A percentile compares a stretch with the other conserved stretches of the same genome.
phyloP scores from a whole-genome alignment of 139 green algal species.

The Closterium sp. region DNA sequence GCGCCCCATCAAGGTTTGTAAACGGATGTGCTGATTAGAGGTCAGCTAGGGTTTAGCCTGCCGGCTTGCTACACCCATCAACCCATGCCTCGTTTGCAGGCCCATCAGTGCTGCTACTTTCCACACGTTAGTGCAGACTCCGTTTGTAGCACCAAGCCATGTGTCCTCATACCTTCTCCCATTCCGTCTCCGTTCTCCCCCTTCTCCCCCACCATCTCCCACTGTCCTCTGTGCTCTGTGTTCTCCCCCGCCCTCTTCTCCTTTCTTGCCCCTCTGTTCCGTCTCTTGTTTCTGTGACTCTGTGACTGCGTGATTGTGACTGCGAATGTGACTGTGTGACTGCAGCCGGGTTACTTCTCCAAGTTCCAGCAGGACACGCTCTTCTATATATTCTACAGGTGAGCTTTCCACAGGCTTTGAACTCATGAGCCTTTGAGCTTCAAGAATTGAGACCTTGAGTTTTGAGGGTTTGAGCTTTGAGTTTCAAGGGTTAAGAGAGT shows the following conservation, averaged over 20 bases:
- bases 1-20: conserved; percentile 26
- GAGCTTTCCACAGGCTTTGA: no score
- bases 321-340: no score
- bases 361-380: conserved; percentile 97
- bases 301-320: no score
- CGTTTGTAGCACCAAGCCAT: background rate
- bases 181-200: no score
- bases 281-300: no score
- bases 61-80: conserved; percentile 60
- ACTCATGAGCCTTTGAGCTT: no score
- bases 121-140: background rate
- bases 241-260: background rate
- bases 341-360: conserved; percentile 82
- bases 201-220: background rate
- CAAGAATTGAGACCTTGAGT: no score
- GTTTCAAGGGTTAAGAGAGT: no score
- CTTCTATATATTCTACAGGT: conserved; percentile 97
- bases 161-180: no score
- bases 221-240: background rate
- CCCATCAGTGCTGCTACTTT: background rate
- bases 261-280: background rate
- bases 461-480: no score
- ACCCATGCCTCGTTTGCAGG: conserved; percentile 54
- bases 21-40: no score
- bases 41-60: conserved; percentile 76